Evolutionary conservation across 352 stramenopile species (phyloP).

Genomic region (Pythium apleroticum): DNA sequence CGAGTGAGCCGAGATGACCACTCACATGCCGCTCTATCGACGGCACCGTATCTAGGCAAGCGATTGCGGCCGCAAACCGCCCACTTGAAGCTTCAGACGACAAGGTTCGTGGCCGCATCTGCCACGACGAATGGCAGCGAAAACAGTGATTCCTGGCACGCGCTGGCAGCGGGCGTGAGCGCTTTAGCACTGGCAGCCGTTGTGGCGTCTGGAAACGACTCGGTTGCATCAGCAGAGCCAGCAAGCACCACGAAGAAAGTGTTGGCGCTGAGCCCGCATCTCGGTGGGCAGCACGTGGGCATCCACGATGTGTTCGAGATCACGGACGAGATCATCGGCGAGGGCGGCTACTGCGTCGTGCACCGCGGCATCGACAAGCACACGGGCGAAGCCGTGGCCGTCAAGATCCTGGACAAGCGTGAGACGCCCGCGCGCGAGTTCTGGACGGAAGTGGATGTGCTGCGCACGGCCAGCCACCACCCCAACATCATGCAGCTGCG

Average conservation of each 20-base stretch:
- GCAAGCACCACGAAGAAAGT: constrained; percentile 4
- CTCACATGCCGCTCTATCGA: neutral
- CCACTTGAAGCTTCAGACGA: neutral
- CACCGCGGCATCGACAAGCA: constrained; percentile 62
- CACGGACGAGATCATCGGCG: constrained; percentile 75
- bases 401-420: constrained; percentile 82
- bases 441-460: constrained; percentile 81
- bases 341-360: constrained; percentile 82
- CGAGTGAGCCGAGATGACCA: neutral
- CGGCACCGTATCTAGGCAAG: constrained; percentile 9
- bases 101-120: neutral
- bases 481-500: constrained; percentile 80
- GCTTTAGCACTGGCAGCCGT: constrained; percentile 14
- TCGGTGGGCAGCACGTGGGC: constrained; percentile 14
- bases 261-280: constrained; percentile 15
- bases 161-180: constrained; percentile 17
- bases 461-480: constrained; percentile 67
- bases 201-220: neutral
- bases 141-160: constrained; percentile 9
- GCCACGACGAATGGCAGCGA: neutral
- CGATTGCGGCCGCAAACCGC: constrained; percentile 8
- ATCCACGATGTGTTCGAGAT: constrained; percentile 80
- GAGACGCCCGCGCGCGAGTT: constrained; percentile 79
- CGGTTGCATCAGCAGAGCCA: constrained; percentile 2
- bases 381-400: constrained; percentile 67